phyloP scores from a whole-genome alignment of 1,284 basidiomycete genomes.

The Trametes versicolor region DNA sequence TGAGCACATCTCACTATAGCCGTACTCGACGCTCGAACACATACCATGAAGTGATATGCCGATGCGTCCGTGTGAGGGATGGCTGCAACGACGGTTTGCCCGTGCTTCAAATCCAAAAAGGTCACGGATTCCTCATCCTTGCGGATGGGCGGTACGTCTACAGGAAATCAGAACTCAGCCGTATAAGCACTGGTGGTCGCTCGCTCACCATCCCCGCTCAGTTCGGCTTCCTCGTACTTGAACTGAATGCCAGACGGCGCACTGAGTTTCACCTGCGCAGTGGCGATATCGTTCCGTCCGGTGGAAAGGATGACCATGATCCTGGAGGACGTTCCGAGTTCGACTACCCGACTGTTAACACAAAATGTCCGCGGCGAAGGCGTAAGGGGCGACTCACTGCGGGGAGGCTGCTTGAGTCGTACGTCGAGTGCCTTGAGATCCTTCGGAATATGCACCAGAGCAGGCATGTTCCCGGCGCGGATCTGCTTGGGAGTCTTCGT shows the following conservation, averaged over 20 bases:
- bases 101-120: conserved; percentile 56
- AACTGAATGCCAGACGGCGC: conserved; percentile 64
- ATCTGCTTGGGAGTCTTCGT: conserved; percentile 43
- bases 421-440: conserved; percentile 70
- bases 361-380: conserved; percentile 2
- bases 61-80: conserved; percentile 73
- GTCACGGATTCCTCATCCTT: conserved; percentile 54
- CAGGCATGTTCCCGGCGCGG: conserved; percentile 64
- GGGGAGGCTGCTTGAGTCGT: conserved; percentile 64
- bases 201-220: conserved; percentile 50
- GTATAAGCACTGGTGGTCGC: neutral
- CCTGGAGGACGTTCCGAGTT: conserved; percentile 67
- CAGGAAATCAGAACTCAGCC: neutral
- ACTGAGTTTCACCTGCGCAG: conserved; percentile 61
- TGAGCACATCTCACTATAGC: neutral
- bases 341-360: conserved; percentile 54
- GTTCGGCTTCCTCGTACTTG: conserved; percentile 53
- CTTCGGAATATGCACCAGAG: conserved; percentile 65
- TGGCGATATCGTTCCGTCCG: conserved; percentile 70
- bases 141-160: conserved; percentile 42
- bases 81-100: conserved; percentile 56
- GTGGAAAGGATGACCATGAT: conserved; percentile 66
- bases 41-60: conserved; percentile 64
- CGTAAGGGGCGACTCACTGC: conserved; percentile 54
- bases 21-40: conserved; percentile 13